These are phyloP conservation scores for Calocybe gambosa DNA, from an alignment of 1,284 basidiomycete genomes.

Conservation along the genomic window DNA sequence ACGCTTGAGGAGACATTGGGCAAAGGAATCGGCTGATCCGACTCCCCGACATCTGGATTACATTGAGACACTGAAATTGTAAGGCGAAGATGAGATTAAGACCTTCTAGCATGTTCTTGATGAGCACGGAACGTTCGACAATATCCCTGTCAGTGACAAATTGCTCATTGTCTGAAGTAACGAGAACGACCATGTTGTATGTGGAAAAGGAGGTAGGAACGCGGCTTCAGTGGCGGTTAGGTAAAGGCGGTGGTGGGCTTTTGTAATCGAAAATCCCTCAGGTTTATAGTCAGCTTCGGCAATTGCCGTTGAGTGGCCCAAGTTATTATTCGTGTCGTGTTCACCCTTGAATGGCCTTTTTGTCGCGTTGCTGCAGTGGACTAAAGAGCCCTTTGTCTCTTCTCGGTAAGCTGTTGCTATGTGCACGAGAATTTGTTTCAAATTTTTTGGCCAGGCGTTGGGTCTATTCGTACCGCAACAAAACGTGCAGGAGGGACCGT, in stretches of 20 bases:
- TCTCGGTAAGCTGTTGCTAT: conserved; percentile 31
- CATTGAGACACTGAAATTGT: conserved; percentile 10
- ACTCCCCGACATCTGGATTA: conserved; percentile 83
- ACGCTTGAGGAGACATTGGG: conserved; percentile 97
- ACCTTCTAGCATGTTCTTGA: conserved; percentile 99
- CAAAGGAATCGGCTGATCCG: conserved; percentile 89
- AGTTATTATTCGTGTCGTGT: conserved; percentile 3
- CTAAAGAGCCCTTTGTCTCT: conserved; percentile 43
- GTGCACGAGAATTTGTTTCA: conserved; percentile 5
- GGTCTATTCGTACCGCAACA: conserved; percentile 85
- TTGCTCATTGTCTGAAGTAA: conserved; percentile 93
- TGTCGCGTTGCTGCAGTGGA: conserved; percentile 33
- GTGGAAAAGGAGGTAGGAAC: conserved; percentile 11
- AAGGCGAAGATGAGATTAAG: conserved; percentile 3
- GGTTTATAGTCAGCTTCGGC: conserved; percentile 24
- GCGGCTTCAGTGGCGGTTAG: conserved; percentile 17
- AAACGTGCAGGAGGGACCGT: conserved; percentile 92
- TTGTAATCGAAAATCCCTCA: background rate
- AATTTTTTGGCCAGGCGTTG: conserved; percentile 24
- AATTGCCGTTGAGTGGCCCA: conserved; percentile 26
- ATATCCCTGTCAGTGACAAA: conserved; percentile 94
- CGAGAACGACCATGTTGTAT: conserved; percentile 66
- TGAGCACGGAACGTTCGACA: conserved; percentile 91
- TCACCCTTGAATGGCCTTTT: conserved; percentile 12
- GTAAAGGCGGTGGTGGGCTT: conserved; percentile 11